A percentile compares a stretch with the other conserved stretches of the same genome.
phyloP scores from a whole-genome alignment of 2,329 filamentous ascomycete genomes.

The Fusarium sarcochroum region DNA sequence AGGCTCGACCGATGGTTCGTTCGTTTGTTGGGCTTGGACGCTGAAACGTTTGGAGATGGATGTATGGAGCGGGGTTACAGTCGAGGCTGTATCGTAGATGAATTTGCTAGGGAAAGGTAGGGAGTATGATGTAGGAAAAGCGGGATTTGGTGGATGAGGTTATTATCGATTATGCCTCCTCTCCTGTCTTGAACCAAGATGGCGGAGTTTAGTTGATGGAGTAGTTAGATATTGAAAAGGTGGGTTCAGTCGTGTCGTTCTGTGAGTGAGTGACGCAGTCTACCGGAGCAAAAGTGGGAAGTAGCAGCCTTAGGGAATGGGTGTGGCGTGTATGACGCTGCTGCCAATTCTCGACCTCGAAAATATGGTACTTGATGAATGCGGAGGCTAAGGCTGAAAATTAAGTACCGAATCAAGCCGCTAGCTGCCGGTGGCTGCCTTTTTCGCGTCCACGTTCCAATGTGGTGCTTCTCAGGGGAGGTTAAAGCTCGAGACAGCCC shows the following conservation, averaged over 20 bases:
- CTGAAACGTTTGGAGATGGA: constrained; percentile 1
- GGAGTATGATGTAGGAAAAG: constrained; percentile 11
- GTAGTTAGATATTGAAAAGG: constrained; percentile 22
- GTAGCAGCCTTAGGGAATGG: constrained; percentile 39
- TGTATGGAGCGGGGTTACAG: constrained; percentile 23
- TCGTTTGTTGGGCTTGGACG: constrained; percentile 16
- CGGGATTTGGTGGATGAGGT: constrained; percentile 26
- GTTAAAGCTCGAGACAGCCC: constrained; percentile 8
- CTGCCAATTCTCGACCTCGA: constrained; percentile 2
- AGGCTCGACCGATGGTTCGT: constrained; percentile 33
- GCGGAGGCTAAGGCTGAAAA: too few species aligned
- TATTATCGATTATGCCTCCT: constrained; percentile 35
- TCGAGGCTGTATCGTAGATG: constrained; percentile 4
- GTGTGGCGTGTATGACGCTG: constrained; percentile 48
- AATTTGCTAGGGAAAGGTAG: constrained; percentile 7
- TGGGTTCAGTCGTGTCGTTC: constrained; percentile 33
- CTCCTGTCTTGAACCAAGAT: constrained; percentile 14
- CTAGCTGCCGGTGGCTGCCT: constrained; percentile 3
- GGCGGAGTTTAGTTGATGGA: constrained; percentile 25
- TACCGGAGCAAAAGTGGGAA: constrained; percentile 48
- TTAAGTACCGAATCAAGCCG: constrained; percentile 1
- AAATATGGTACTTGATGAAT: constrained; percentile 19
- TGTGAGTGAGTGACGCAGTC: constrained; percentile 42
- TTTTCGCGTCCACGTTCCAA: constrained; percentile 28
- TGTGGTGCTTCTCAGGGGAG: constrained; percentile 1